Base-by-base conservation (phyloP, 805 yeast genomes). In the Yarrowia sp. region DNA sequence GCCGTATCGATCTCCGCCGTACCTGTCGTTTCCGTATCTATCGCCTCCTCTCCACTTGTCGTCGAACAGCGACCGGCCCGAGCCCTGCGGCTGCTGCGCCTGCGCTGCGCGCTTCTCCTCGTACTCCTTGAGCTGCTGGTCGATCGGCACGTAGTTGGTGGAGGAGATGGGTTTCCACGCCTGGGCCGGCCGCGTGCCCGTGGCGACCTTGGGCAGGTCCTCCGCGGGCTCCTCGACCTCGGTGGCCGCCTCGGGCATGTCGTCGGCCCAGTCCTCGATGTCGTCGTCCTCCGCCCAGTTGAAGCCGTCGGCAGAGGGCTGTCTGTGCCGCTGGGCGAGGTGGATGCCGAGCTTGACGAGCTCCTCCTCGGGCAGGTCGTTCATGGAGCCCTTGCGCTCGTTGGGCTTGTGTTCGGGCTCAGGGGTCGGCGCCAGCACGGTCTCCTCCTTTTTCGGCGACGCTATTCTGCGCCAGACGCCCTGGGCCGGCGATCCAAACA, bases 261-360 rank as follows among this genome's bases (percentile, higher is more conserved):
- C 33, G 29, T 62, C 73, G 38, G 69, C 73, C 58, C 68, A 74
- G 51, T 74, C 78, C 51, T 74, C 78, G 44, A 51, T 51, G 58
- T 74, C 77, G 56, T 73, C 77, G 36, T 71, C 74, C 49, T 71
- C 73, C 35, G 70, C 77, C 78, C 78, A 75, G 65, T 69, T 69
- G 63, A 71, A 64, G 44, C 69, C 68, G 24, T 68, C 64, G 14
- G 63, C 62, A 2, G 65, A 35, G 3, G 38, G 56, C 31, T 62
- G 65, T 21, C 62, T 44, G 14, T 68, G 65, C 21, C 76, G 65
- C 27, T 68, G 70, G 3, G 76, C 69, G 18, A 74, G 67, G 29
- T 68, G 69, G 42, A 74, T 74, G 7, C 77, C 77, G 63, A 65
- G 67, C 58, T 69, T 71, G 62, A 66, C 63, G 29, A 73, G 68